These are phyloP conservation scores for Nakazawaea ambrosiae DNA, from an alignment of 805 yeast genomes.

Conservation along the genomic window DNA sequence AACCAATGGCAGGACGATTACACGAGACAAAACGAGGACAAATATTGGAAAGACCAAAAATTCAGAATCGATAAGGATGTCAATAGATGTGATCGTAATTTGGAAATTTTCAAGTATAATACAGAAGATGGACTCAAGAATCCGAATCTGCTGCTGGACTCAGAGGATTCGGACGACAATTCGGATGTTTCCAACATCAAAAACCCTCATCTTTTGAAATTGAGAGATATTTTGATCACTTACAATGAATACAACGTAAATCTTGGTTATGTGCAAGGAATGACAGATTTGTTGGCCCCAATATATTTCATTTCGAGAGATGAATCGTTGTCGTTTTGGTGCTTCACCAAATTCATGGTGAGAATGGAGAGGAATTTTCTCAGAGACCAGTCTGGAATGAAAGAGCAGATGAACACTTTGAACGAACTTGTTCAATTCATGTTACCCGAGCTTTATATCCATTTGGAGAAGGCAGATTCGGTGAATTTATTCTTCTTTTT, in stretches of 20 bases:
- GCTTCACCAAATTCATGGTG: conserved; percentile 82
- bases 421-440: conserved; percentile 84
- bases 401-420: conserved; percentile 74
- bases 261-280: conserved; percentile 95
- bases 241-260: conserved; percentile 79
- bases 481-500: conserved; percentile 89
- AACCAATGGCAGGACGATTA: conserved; percentile 63
- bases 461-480: conserved; percentile 81
- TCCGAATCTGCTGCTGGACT: conserved; percentile 33
- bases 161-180: conserved; percentile 26
- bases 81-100: conserved; percentile 79
- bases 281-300: conserved; percentile 91
- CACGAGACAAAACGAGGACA: conserved; percentile 43
- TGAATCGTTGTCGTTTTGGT: conserved; percentile 82
- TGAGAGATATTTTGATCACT: conserved; percentile 77
- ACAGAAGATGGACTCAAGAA: conserved; percentile 8
- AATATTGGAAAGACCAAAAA: conserved; percentile 85
- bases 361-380: conserved; percentile 92
- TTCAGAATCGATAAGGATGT: conserved; percentile 90
- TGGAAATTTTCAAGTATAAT: conserved; percentile 50
- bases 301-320: conserved; percentile 61
- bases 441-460: conserved; percentile 79
- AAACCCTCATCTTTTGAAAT: conserved; percentile 65
- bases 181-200: conserved; percentile 54
- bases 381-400: conserved; percentile 90